Conservation (phyloP, 2,329 filamentous ascomycete genomes). For the Cercospora citrullina region DNA sequence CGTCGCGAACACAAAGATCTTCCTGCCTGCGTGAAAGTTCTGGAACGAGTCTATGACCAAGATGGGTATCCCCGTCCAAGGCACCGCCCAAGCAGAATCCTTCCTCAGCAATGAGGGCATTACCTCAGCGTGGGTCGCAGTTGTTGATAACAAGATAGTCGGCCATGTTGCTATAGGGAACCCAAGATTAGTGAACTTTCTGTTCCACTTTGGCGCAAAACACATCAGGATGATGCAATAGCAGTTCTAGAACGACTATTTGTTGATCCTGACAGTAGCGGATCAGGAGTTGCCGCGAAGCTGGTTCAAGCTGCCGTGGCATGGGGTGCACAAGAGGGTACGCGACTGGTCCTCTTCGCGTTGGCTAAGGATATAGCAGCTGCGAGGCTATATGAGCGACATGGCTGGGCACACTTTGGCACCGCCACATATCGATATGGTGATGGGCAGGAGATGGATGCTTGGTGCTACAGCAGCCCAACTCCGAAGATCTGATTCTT, state of each 20-base stretch:
- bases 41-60: conserved; percentile 26
- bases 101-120: conserved; percentile 19
- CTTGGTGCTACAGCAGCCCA: conserved; percentile 26
- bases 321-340: conserved; percentile 14
- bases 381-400: conserved; percentile 29
- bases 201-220: conserved; percentile 22
- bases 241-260: conserved; percentile 34
- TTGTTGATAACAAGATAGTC: conserved; percentile 20
- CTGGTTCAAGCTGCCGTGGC: conserved; percentile 24
- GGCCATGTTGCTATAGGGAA: conserved; percentile 26
- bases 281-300: conserved; percentile 24
- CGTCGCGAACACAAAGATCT: conserved; percentile 28
- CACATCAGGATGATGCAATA: conserved; percentile 17
- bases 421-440: conserved; percentile 19
- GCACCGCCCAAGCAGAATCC: conserved; percentile 22
- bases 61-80: conserved; percentile 36
- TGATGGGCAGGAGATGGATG: conserved; percentile 21
- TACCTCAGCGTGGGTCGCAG: conserved; percentile 31
- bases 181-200: conserved; percentile 24
- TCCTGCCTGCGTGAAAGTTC: conserved; percentile 25
- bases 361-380: conserved; percentile 30
- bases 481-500: neutral
- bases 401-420: conserved; percentile 30
- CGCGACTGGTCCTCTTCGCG: conserved; percentile 29
- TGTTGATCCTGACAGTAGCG: conserved; percentile 27